A percentile compares a stretch with the other conserved stretches of the same genome.
phyloP scores from a whole-genome alignment of 73 alveolate species.

The Strombidium stylifer region DNA sequence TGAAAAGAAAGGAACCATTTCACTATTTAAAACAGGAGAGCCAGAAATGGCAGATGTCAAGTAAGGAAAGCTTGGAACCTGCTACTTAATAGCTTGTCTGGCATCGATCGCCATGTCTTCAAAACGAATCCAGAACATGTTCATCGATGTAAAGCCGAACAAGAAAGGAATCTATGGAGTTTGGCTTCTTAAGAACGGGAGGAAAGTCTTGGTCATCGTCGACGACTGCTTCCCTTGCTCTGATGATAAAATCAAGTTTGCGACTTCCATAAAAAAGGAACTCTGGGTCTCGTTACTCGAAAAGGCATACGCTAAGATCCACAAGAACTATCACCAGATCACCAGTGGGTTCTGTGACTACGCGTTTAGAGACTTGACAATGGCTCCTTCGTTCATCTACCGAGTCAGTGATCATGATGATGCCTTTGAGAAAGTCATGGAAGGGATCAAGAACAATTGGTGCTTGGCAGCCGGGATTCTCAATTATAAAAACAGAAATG shows the following conservation, averaged over 20 bases:
- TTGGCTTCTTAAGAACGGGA: slow-evolving; percentile 89
- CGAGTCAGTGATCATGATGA: slow-evolving; percentile 39
- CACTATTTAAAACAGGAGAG: too few relatives aligned
- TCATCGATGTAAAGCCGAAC: slow-evolving; percentile 75
- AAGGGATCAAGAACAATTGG: slow-evolving; percentile 61
- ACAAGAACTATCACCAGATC: slow-evolving; percentile 72
- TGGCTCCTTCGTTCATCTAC: slow-evolving; percentile 77
- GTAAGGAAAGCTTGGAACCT: slow-evolving; percentile 80
- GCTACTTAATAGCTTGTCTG: slow-evolving; percentile 76
- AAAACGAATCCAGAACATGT: slow-evolving; percentile 82
- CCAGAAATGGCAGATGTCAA: too few relatives aligned
- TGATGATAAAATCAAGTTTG: slow-evolving; percentile 82
- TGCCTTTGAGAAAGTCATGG: slow-evolving; percentile 40
- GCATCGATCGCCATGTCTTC: slow-evolving; percentile 81
- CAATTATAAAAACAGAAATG: slow-evolving; percentile 72
- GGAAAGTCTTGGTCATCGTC: slow-evolving; percentile 84
- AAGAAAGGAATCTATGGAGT: slow-evolving; percentile 86
- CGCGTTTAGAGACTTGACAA: slow-evolving; percentile 89
- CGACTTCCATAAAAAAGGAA: slow-evolving; percentile 38
- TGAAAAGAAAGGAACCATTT: too few relatives aligned
- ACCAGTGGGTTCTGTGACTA: slow-evolving; percentile 80
- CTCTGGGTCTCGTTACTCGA: slow-evolving; percentile 90
- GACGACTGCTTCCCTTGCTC: slow-evolving; percentile 96
- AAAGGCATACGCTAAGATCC: slow-evolving; percentile 94
- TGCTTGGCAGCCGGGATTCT: slow-evolving; percentile 61